Percentiles rank a stretch among this genome's conserved stretches.
Evolutionary conservation across 164 flowering plant species (phyloP).

Genomic region (Pachysandra terminalis): DNA sequence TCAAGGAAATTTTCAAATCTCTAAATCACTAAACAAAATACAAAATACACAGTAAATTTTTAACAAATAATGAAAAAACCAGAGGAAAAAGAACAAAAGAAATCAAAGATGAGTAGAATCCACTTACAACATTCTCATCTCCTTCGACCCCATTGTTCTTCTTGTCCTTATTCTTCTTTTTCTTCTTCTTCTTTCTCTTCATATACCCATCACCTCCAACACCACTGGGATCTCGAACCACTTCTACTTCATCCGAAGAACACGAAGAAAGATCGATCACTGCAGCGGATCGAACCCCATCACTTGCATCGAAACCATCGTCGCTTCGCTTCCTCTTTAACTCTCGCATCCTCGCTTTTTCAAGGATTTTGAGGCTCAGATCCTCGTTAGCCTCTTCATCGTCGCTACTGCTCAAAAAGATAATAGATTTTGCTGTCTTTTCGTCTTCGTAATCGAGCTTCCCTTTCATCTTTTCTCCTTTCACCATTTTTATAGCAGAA

Average conservation of each 20-base stretch:
- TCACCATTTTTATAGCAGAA: slow-evolving; percentile 21
- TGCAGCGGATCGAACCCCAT: background rate
- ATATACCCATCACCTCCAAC: background rate
- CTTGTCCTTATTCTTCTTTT: slow-evolving; percentile 13
- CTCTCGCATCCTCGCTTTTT: slow-evolving; percentile 41
- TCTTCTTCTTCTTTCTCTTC: slow-evolving; percentile 5
- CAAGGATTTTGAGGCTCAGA: slow-evolving; percentile 53
- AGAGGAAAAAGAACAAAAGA: background rate
- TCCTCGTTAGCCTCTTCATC: slow-evolving; percentile 68
- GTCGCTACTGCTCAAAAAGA: slow-evolving; percentile 30
- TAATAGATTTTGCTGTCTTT: slow-evolving; percentile 10
- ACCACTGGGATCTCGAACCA: background rate
- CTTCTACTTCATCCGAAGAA: slow-evolving; percentile 23
- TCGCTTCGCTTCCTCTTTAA: slow-evolving; percentile 19
- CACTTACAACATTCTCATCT: slow-evolving; percentile 17
- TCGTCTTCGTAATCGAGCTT: slow-evolving; percentile 17
- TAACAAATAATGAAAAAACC: no score
- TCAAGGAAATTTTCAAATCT: no score
- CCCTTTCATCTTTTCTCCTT: slow-evolving; percentile 24
- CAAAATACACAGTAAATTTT: no score
- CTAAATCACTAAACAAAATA: no score
- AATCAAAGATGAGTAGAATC: background rate
- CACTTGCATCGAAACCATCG: slow-evolving; percentile 6
- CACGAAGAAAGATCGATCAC: slow-evolving; percentile 17
- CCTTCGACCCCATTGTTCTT: slow-evolving; percentile 16